Evolutionary conservation across 768 basidiomycete genomes (phyloP).

Genomic region (Termitomyces sp.): DNA sequence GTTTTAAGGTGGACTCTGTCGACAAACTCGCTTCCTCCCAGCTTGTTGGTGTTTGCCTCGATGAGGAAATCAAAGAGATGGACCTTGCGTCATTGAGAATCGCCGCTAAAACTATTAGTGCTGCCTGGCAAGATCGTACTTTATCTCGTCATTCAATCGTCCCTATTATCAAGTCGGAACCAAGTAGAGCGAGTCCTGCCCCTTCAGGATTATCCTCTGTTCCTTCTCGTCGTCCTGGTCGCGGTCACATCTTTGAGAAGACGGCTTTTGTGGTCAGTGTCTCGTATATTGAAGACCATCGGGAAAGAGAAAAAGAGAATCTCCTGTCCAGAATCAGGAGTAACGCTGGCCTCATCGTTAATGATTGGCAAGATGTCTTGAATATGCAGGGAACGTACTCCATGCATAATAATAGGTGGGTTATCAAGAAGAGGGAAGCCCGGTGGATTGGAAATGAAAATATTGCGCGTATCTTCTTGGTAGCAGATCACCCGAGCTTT

Average conservation of each 20-base stretch:
- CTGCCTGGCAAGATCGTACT: constrained; percentile 49
- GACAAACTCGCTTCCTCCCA: constrained; percentile 23
- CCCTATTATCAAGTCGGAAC: constrained; percentile 32
- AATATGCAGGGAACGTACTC: constrained; percentile 47
- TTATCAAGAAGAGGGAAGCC: constrained; percentile 42
- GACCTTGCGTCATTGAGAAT: constrained; percentile 40
- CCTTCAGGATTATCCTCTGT: constrained; percentile 45
- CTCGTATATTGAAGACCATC: constrained; percentile 38
- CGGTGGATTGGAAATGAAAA: constrained; percentile 36
- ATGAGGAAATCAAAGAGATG: constrained; percentile 32
- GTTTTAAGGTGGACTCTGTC: constrained; percentile 29
- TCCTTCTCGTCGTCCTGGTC: constrained; percentile 23
- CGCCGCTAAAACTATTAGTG: constrained; percentile 42
- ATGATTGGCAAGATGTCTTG: constrained; percentile 58
- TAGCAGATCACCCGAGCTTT: constrained; percentile 60
- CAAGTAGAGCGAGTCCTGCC: constrained; percentile 33
- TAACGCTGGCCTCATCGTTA: constrained; percentile 53
- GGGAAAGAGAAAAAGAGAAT: constrained; percentile 35
- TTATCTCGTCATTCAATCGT: constrained; percentile 39
- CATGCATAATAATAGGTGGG: constrained; percentile 45
- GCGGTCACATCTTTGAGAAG: constrained; percentile 36
- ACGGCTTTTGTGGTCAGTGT: constrained; percentile 63
- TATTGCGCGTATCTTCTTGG: constrained; percentile 54
- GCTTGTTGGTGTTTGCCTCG: constrained; percentile 32
- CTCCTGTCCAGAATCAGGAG: constrained; percentile 39